Evolutionary conservation across 768 basidiomycete genomes (phyloP).

Genomic region (Lactifluus rugatus): DNA sequence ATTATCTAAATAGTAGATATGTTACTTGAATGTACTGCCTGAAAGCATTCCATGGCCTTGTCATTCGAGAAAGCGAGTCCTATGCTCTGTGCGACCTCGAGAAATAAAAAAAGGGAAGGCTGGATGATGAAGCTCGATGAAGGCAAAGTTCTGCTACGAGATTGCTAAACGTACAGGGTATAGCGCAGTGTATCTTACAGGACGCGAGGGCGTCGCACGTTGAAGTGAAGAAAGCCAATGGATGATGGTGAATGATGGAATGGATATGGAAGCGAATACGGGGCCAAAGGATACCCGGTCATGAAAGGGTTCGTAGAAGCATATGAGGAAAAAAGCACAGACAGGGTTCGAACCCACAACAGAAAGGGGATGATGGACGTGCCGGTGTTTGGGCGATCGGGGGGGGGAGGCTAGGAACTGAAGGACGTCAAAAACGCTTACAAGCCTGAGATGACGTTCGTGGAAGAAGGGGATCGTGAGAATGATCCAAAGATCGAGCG

Average conservation of each 20-base stretch:
- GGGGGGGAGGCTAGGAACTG: not conserved
- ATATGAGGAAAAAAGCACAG: not conserved
- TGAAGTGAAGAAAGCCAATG: slow-evolving; percentile 2
- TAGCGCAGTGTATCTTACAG: slow-evolving; percentile 5
- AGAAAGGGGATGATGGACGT: not conserved
- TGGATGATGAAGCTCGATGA: not conserved
- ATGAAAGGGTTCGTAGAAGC: not conserved
- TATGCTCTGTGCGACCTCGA: not conserved
- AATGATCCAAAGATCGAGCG: slow-evolving; percentile 13
- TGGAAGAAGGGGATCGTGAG: slow-evolving; percentile 10
- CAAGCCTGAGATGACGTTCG: not conserved
- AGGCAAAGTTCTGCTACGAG: not conserved
- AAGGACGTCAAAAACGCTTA: not conserved
- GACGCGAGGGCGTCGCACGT: not conserved
- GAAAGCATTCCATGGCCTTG: not conserved
- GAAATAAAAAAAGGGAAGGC: not conserved
- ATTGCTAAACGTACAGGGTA: slow-evolving; percentile 14
- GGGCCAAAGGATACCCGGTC: not conserved
- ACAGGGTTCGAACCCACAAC: not conserved
- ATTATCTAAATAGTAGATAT: slow-evolving; percentile 19
- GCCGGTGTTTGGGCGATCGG: not conserved
- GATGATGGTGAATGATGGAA: slow-evolving; percentile 4
- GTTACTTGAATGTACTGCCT: slow-evolving; percentile 13
- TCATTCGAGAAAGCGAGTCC: not conserved
- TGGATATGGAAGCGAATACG: slow-evolving; percentile 8